Evolutionary conservation across 2,329 filamentous ascomycete species (phyloP).

Genomic region (Colletotrichum tofieldiae): DNA sequence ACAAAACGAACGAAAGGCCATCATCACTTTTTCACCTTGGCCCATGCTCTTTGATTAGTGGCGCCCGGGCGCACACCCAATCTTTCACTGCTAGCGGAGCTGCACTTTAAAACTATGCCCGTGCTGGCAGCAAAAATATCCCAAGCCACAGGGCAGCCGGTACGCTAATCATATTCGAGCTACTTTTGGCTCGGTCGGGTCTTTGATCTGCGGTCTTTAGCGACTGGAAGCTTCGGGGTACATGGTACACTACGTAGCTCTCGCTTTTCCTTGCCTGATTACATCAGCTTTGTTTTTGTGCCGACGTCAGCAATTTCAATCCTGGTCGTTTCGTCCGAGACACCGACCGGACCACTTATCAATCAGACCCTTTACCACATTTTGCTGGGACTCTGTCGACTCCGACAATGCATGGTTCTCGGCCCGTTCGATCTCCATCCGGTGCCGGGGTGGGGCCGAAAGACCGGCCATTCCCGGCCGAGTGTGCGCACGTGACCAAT

Average conservation of each 20-base stretch:
- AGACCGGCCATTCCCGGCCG: neutral
- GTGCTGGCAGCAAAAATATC: slow-evolving; percentile 22
- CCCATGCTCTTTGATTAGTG: neutral
- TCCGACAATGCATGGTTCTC: neutral
- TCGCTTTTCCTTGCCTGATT: slow-evolving; percentile 7
- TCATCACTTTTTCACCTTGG: neutral
- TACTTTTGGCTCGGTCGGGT: slow-evolving; percentile 3
- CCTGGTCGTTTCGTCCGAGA: neutral
- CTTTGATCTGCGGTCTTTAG: neutral
- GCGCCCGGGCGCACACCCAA: slow-evolving; percentile 4
- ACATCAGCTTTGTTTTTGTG: neutral
- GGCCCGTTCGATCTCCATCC: neutral
- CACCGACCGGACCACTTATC: neutral
- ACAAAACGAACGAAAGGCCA: neutral
- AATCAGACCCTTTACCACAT: neutral
- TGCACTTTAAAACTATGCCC: neutral
- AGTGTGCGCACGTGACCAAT: too few relatives aligned
- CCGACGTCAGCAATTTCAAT: neutral
- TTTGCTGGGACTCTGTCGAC: neutral
- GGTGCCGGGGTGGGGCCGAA: neutral
- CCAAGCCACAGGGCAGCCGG: slow-evolving; percentile 30
- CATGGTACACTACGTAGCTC: neutral
- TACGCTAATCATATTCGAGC: slow-evolving; percentile 22
- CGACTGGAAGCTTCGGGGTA: neutral
- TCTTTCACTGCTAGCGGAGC: neutral